Conservation (phyloP, 2,329 filamentous ascomycete species). For the Colletotrichum sidae region DNA sequence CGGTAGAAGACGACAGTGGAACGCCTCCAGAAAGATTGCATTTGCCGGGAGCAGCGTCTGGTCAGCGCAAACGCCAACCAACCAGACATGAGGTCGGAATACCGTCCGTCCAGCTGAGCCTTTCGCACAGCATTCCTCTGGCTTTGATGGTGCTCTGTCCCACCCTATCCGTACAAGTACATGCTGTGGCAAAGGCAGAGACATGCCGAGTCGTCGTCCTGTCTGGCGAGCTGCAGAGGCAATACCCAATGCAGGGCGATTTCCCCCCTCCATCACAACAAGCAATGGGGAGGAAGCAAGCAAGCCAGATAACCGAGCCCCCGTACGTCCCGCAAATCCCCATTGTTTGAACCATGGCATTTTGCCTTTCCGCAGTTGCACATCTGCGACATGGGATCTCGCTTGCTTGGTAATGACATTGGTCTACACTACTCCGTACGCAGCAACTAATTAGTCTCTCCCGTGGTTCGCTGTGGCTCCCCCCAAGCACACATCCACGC, state of each 20-base stretch:
- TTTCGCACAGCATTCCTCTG: background rate
- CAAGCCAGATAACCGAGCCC: conserved; percentile 27
- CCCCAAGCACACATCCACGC: background rate
- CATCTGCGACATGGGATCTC: conserved; percentile 7
- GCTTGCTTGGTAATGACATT: background rate
- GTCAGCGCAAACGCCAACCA: background rate
- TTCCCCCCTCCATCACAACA: conserved; percentile 10
- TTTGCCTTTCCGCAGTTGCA: conserved; percentile 6
- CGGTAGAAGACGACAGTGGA: background rate
- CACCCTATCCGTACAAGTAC: background rate
- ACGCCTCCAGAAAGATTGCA: background rate
- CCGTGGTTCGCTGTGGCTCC: background rate
- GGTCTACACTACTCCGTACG: no score
- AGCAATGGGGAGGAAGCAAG: background rate
- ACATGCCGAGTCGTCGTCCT: conserved; percentile 12
- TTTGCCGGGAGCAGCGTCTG: no score
- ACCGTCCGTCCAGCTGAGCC: background rate
- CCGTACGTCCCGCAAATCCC: conserved; percentile 20
- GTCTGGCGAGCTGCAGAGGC: conserved; percentile 17
- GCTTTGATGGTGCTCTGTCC: conserved; percentile 2
- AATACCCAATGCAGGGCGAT: conserved; percentile 15
- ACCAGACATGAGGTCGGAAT: background rate
- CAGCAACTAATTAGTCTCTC: background rate
- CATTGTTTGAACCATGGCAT: conserved; percentile 29
- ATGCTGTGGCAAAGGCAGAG: conserved; percentile 19